Evolutionary conservation across 306 rosid genomes (phyloP), one percentile per base, ranked within the genome.

Genomic region (Cotoneaster glaucophyllus): DNA sequence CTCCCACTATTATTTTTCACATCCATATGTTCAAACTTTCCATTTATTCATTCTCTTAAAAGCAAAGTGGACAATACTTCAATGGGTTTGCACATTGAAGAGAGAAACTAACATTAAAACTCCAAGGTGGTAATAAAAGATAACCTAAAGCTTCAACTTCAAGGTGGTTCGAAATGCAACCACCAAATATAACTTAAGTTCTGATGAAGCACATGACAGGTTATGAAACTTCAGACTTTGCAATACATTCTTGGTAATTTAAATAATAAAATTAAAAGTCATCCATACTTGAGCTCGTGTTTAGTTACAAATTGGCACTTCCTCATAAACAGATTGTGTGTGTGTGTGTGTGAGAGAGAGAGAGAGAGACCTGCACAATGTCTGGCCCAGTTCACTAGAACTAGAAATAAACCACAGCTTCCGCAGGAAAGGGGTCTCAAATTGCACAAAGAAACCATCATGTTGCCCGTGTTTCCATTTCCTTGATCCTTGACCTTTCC

Each of bases 401-500:
- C 93, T 88, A 48, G 99, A 82, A 78, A 96, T 83, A 80, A 96
- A 96, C 97, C 97, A 92, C 73, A 96, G 83, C 86, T 89, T 90
- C 73, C 99, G 87, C 64, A 85, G 22, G 53, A 86, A 82, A 69
- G 97, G 85, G 29, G 94, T 79, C 89, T 96, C 99, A 71, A 96
- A 90, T 77, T 96, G 99, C 81, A 88, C 82, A 80, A 96, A 96
- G 85, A 96, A 88, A 68, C 99, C 99, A 83, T 96, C 99, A 26
- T 75, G 86, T 54, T 90, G 97, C 32, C 94, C 99, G 74, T 96
- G 90, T 82, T 65, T 96, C 99, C 99, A 96, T 81, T 93, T 92
- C 78, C 98, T 88, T 74, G 93, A 85, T 76, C 99, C 99, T 84
- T 92, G 98, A 48, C 99, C 99, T 83, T 93, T 96, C 99, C 99